These are phyloP conservation scores for Selaginella moellendorffii DNA, from an alignment of 75 land plant genomes.

Conservation along the genomic window DNA sequence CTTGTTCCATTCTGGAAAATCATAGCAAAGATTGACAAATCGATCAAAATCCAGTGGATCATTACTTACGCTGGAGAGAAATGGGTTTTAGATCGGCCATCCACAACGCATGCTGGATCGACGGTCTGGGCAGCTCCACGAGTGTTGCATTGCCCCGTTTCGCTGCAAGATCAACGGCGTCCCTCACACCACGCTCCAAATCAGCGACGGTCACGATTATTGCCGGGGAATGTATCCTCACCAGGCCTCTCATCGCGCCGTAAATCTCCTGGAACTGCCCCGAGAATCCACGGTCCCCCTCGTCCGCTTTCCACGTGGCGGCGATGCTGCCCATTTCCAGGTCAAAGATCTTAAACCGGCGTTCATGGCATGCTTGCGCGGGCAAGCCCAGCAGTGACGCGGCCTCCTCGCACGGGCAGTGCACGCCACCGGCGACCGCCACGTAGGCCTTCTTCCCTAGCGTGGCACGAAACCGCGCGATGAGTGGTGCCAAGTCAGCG, in stretches of 20 bases:
- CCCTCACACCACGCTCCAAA: background rate
- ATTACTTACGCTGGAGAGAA: conserved; percentile 61
- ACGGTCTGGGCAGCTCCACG: conserved; percentile 47
- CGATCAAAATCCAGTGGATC: too few species aligned
- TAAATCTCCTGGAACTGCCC: background rate
- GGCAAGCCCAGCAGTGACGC: conserved; percentile 52
- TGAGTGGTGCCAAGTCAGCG: conserved; percentile 57
- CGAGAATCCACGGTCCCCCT: background rate
- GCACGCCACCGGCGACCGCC: conserved; percentile 61
- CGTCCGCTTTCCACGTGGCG: background rate
- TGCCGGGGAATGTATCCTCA: background rate
- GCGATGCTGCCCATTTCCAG: conserved; percentile 28
- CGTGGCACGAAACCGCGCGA: conserved; percentile 62
- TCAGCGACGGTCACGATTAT: background rate
- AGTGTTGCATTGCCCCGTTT: conserved; percentile 21
- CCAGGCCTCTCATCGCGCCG: background rate
- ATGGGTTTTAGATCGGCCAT: conserved; percentile 60
- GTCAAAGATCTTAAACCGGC: conserved; percentile 91
- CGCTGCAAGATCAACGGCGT: background rate
- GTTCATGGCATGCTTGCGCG: conserved; percentile 50
- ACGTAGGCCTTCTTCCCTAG: conserved; percentile 74
- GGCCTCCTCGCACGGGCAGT: conserved; percentile 88
- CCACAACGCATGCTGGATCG: conserved; percentile 74
- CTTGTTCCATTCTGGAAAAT: conserved; percentile 4
- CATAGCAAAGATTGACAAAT: background rate